A percentile compares a stretch with the other conserved stretches of the same genome.
phyloP scores from a whole-genome alignment of 805 yeast genomes.

The Alloascoidea hylecoeti region DNA sequence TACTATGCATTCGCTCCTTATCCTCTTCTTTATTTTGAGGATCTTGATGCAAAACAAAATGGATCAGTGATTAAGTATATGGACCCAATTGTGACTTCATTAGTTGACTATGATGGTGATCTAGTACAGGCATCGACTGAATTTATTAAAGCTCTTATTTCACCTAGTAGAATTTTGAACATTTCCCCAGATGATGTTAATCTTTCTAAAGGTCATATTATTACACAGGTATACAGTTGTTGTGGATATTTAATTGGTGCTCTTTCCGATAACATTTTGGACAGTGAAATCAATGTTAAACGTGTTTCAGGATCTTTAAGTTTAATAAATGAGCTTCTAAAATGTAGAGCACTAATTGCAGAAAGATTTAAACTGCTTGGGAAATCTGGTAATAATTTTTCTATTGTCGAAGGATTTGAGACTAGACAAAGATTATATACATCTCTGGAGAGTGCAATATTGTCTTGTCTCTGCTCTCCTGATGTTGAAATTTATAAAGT shows the following conservation, averaged over 20 bases:
- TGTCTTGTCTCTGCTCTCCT: conserved; percentile 36
- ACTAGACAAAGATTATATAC: conserved; percentile 16
- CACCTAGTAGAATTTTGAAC: conserved; percentile 16
- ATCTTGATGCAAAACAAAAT: conserved; percentile 4
- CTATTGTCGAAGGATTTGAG: conserved; percentile 17
- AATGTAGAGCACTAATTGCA: conserved; percentile 19
- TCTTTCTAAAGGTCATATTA: conserved; percentile 4
- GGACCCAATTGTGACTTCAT: conserved; percentile 24
- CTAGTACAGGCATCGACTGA: conserved; percentile 21
- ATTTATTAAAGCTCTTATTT: conserved; percentile 19
- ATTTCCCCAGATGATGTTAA: conserved; percentile 13
- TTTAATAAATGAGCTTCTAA: conserved; percentile 24
- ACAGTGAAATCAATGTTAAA: conserved; percentile 1
- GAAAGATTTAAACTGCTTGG: conserved; percentile 14
- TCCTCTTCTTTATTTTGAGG: conserved; percentile 19
- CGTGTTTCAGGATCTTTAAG: conserved; percentile 21
- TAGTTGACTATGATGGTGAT: conserved; percentile 21
- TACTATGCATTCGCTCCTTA: conserved; percentile 17
- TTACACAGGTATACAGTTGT: conserved; percentile 7
- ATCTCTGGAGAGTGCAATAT: conserved; percentile 33
- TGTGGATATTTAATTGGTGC: conserved; percentile 13
- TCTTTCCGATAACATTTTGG: conserved; percentile 12
- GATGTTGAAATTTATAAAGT: conserved; percentile 33
- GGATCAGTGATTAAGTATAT: conserved; percentile 4
- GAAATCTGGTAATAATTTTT: conserved; percentile 11